Evolutionary conservation across 768 basidiomycete species (phyloP).

Genomic region (Auricularia heimuer): DNA sequence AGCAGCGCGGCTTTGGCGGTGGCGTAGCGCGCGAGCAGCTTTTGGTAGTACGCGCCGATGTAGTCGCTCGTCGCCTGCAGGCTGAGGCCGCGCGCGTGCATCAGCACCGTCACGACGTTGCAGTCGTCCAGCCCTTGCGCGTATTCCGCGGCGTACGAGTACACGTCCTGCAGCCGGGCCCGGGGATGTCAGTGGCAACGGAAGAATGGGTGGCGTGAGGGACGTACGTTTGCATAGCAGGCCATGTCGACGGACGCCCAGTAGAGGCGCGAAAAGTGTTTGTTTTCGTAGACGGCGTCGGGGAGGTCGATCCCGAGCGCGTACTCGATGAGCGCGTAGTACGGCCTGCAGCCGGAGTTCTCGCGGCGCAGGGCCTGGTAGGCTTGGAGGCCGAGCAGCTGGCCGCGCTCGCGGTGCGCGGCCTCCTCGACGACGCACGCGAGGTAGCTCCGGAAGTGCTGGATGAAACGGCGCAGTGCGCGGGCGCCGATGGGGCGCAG

Average conservation of each 20-base stretch:
- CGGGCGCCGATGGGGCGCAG: slow-evolving; percentile 35
- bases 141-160: slow-evolving; percentile 32
- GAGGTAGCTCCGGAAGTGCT: slow-evolving; percentile 46
- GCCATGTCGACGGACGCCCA: slow-evolving; percentile 55
- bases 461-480: slow-evolving; percentile 39
- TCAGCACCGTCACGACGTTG: slow-evolving; percentile 35
- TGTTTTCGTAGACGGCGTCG: slow-evolving; percentile 49
- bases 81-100: slow-evolving; percentile 24
- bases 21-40: slow-evolving; percentile 24
- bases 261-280: slow-evolving; percentile 42
- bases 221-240: slow-evolving; percentile 58
- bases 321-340: slow-evolving; percentile 55
- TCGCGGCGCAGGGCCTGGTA: slow-evolving; percentile 55
- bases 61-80: slow-evolving; percentile 30
- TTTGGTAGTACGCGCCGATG: slow-evolving; percentile 25
- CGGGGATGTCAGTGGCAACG: no score
- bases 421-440: slow-evolving; percentile 51
- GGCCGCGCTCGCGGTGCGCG: slow-evolving; percentile 44
- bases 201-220: not conserved
- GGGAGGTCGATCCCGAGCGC: slow-evolving; percentile 53
- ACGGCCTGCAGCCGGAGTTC: slow-evolving; percentile 57
- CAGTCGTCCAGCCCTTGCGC: slow-evolving; percentile 30
- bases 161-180: slow-evolving; percentile 24
- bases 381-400: slow-evolving; percentile 43
- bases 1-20: slow-evolving; percentile 28